Base-by-base conservation (phyloP, 371 early-diverging fungal genomes). In the Phascolomyces articulosus region DNA sequence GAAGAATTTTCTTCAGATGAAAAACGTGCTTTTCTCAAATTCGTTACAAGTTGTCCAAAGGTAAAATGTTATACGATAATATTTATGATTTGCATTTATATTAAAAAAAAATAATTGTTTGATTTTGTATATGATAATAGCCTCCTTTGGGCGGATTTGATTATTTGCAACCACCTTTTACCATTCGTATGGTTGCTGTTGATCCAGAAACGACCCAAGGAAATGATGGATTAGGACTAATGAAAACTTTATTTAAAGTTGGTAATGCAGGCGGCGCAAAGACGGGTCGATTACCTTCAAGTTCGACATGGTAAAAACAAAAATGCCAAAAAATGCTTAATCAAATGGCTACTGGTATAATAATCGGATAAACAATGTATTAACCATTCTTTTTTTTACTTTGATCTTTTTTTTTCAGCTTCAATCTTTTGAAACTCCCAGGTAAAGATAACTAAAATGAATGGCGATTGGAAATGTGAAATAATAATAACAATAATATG, bases 361-460 rank as follows among this genome's bases (percentile, higher is more conserved):
- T n/a, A n/a, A n/a, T n/a, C n/a, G n/a, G n/a, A n/a, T n/a, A n/a
- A n/a, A n/a, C n/a, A n/a, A n/a, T n/a, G n/a, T n/a, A n/a, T n/a
- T n/a, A n/a, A n/a, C n/a, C n/a, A n/a, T n/a, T 53, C 41, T 23
- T 40, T 40, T n/a, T 34, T 16, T n/a, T 31, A 16, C 4, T 63
- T 28, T 34, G 20, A 3, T 40, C 4, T n/a, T 26, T 18, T 18
- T 23, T 4, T 34, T 34, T 60, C 18, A 95, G 97, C 64, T 91
- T 96, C 67, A 96, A 96, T 64, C 73, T 96, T 44, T 78, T 96
- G 51, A 95, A 96, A 73, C 72, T 96, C n/a, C 97, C 97, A 7
- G 82, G 77, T 81, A 73, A 58, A 55, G 24, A 21, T 34, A 21
- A 34, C 11, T 2, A 11, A 21, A 13, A 13, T 47, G 23, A 53